Percentiles rank a stretch among this genome's conserved stretches.
Evolutionary conservation across 1,284 basidiomycete genomes (phyloP).

Genomic region (Melampsora americana): DNA sequence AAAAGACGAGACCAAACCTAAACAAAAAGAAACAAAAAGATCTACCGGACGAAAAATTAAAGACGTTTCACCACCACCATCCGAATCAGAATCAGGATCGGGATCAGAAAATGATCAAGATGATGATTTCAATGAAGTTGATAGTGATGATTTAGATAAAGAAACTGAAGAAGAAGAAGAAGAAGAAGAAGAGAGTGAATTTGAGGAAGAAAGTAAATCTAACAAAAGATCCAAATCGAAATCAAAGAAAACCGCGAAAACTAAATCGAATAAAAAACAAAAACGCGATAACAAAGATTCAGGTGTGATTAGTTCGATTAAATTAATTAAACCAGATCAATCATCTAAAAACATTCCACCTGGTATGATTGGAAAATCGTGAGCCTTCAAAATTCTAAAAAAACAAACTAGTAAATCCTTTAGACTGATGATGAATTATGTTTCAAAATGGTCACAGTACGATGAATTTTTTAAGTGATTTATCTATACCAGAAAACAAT

Average conservation of each 20-base stretch:
- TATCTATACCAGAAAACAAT: conserved; percentile 49
- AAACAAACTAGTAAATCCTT: conserved; percentile 8
- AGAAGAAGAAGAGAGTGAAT: conserved; percentile 30
- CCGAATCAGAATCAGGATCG: no score
- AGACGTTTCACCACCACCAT: no score
- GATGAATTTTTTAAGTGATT: conserved; percentile 50
- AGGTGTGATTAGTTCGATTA: conserved; percentile 45
- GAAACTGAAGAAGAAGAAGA: conserved; percentile 14
- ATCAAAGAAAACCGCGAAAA: conserved; percentile 24
- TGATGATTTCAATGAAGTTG: neutral
- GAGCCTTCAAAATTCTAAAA: conserved; percentile 14
- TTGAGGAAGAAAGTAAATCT: conserved; percentile 15
- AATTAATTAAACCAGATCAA: conserved; percentile 20
- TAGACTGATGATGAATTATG: conserved; percentile 41
- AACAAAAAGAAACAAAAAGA: no score
- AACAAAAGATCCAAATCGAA: conserved; percentile 8
- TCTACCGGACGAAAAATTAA: no score
- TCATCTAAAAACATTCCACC: conserved; percentile 40
- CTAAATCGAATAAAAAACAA: conserved; percentile 34
- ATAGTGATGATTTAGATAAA: conserved; percentile 32
- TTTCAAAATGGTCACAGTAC: conserved; percentile 49
- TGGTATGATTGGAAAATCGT: conserved; percentile 28
- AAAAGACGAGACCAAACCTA: no score
- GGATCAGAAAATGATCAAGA: conserved; percentile 7
- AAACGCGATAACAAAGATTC: conserved; percentile 42